These are phyloP conservation scores for Colletotrichum magnum DNA, from an alignment of 2,329 filamentous ascomycete species.

Conservation along the genomic window DNA sequence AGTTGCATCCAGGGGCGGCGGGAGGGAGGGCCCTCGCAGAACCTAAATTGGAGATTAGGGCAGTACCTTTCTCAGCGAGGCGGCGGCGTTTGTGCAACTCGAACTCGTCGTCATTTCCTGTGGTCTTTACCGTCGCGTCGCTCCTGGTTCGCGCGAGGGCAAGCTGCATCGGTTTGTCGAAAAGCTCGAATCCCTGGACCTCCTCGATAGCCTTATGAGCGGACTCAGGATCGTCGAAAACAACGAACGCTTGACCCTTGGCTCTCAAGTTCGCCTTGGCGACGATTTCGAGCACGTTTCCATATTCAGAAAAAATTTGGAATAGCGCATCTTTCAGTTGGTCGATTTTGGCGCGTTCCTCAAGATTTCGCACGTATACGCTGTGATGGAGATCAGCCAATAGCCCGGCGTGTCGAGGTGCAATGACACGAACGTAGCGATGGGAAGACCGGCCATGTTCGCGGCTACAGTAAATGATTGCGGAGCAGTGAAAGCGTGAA, in stretches of 20 bases:
- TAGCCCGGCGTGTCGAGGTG: slow-evolving; percentile 71
- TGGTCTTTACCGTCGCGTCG: slow-evolving; percentile 85
- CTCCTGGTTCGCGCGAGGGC: slow-evolving; percentile 86
- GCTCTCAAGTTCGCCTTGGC: slow-evolving; percentile 92
- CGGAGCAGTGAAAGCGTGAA: background rate
- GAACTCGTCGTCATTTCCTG: slow-evolving; percentile 83
- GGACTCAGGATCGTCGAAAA: slow-evolving; percentile 87
- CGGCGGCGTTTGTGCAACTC: slow-evolving; percentile 89
- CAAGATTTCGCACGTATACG: slow-evolving; percentile 85
- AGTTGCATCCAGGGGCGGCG: background rate
- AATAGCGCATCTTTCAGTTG: slow-evolving; percentile 79
- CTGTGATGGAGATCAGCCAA: slow-evolving; percentile 60
- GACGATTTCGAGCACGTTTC: slow-evolving; percentile 85
- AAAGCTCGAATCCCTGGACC: slow-evolving; percentile 91
- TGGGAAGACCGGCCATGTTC: slow-evolving; percentile 55
- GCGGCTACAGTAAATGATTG: slow-evolving; percentile 50
- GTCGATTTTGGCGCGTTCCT: slow-evolving; percentile 90
- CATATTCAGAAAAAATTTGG: slow-evolving; percentile 90
- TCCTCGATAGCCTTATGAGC: slow-evolving; percentile 88
- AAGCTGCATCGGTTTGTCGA: slow-evolving; percentile 90
- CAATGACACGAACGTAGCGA: slow-evolving; percentile 82
- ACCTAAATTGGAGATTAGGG: slow-evolving; percentile 3
- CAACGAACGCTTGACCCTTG: slow-evolving; percentile 95
- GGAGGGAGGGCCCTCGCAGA: background rate
- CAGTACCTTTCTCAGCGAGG: slow-evolving; percentile 88